Conservation (phyloP, 176 grass and related monocot genomes). For the Miscanthus lutarioriparius region DNA sequence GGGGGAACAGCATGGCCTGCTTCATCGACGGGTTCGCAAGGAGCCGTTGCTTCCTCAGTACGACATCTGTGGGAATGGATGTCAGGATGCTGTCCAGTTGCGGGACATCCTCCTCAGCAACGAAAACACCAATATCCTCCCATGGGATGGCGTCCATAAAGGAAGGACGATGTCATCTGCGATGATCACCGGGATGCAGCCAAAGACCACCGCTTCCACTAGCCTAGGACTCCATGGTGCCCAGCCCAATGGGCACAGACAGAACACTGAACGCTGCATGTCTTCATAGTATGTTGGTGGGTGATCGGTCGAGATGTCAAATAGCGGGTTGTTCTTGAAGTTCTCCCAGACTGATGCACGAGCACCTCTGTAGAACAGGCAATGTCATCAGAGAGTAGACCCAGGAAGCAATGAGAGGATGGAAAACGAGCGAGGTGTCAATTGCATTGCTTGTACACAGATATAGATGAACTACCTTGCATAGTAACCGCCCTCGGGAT, state of each 20-base stretch:
- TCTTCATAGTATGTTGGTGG: conserved; percentile 92
- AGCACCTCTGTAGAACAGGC: conserved; percentile 57
- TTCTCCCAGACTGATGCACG: conserved; percentile 93
- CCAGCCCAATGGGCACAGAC: conserved; percentile 91
- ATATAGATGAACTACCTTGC: conserved; percentile 59
- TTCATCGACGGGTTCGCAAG: conserved; percentile 95
- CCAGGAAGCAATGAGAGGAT: neutral
- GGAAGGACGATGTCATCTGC: conserved; percentile 85
- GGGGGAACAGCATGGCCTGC: conserved; percentile 83
- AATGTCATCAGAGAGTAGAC: conserved; percentile 10
- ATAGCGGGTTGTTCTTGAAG: conserved; percentile 93
- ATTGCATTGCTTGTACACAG: neutral
- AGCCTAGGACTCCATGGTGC: conserved; percentile 94
- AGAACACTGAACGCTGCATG: conserved; percentile 93
- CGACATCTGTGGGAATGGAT: conserved; percentile 72
- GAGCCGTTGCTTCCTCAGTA: conserved; percentile 86
- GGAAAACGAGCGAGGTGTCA: neutral
- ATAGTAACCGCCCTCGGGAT: conserved; percentile 91
- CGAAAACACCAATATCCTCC: conserved; percentile 88
- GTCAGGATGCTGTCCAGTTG: conserved; percentile 88
- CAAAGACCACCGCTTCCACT: conserved; percentile 85
- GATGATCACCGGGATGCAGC: conserved; percentile 96
- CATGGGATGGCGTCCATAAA: conserved; percentile 90
- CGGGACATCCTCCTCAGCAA: conserved; percentile 75
- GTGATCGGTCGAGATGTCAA: conserved; percentile 94